phyloP scores from a whole-genome alignment of 1,284 basidiomycete genomes.

The Chalciporus sp. region DNA sequence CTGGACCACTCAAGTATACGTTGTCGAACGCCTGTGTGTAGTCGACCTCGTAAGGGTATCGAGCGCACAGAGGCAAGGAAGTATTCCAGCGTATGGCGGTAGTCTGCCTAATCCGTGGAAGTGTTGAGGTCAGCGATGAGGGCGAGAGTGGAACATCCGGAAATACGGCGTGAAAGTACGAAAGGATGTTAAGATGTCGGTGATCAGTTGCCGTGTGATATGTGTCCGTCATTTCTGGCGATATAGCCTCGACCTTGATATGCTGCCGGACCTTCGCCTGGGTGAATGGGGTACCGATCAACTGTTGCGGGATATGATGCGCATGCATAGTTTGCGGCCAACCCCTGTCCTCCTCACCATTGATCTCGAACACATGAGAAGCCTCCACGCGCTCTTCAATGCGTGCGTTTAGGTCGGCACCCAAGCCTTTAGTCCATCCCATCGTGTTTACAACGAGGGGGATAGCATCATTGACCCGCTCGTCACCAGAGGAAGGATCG shows the following conservation, averaged over 20 bases:
- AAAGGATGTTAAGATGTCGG: slow-evolving; percentile 72
- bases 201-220: slow-evolving; percentile 75
- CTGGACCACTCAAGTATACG: slow-evolving; percentile 69
- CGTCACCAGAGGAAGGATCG: slow-evolving; percentile 30
- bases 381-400: slow-evolving; percentile 73
- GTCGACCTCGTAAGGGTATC: slow-evolving; percentile 70
- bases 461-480: slow-evolving; percentile 55
- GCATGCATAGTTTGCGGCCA: slow-evolving; percentile 31
- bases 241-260: slow-evolving; percentile 24
- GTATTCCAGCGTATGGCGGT: slow-evolving; percentile 68
- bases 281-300: background rate
- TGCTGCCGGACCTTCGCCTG: background rate
- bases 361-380: slow-evolving; percentile 39
- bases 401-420: slow-evolving; percentile 74
- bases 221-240: slow-evolving; percentile 29
- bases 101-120: slow-evolving; percentile 26
- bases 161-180: slow-evolving; percentile 79
- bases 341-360: slow-evolving; percentile 19
- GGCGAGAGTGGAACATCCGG: slow-evolving; percentile 25
- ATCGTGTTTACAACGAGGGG: slow-evolving; percentile 95
- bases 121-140: slow-evolving; percentile 14
- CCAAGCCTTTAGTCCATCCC: slow-evolving; percentile 96
- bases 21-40: slow-evolving; percentile 55
- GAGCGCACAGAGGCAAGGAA: slow-evolving; percentile 64
- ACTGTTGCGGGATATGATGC: slow-evolving; percentile 25